Base-by-base conservation (phyloP, 2,329 filamentous ascomycete species). In the Fusarium marasasianum region DNA sequence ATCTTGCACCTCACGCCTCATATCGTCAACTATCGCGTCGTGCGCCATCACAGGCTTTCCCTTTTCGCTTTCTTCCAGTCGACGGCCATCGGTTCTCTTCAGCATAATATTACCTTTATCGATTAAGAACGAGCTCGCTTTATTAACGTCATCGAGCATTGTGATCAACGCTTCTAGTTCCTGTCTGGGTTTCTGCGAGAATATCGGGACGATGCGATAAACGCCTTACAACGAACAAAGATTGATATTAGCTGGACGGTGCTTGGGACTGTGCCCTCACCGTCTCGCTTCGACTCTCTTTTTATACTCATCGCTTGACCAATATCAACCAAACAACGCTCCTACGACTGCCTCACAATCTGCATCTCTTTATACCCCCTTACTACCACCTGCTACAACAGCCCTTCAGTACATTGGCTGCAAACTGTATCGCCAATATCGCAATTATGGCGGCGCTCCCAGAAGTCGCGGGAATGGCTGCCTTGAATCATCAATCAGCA, bases 391-490 rank as follows among this genome's bases (percentile, higher is more conserved):
- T 37, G 37, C 54, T 44, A 62, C 47, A 53, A 35, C 72, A 51
- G 71, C 44, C 38, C 56, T 60, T 50, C 33, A 60, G 41, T 47
- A 53, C 22, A 22, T 57, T 47, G 40, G 55, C 51, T 38, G 56
- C 47, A 56, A 57, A 55, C 65, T 67, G 48, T 63, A 68, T 66
- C 29, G 61, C 56, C 55, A 63, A 55, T 40, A 58, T 58, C 59
- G 69, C n/a, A 51, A 70, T 56, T 41, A 85, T 85, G 83, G 80
- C 82, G 40, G 76, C 81, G 58, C 79, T 80, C 29, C 67, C 81
- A 51, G 81, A 82, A 45, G 60, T 78, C 26, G 73, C 74, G 38
- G 72, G 72, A 43, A 71, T 76, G 26, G 58, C 78, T 72, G 72
- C 80, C 40, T 66, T 56, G 81, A 82, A 76, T 78, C 80, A 76